Evolutionary conservation across 345 rosid genomes (phyloP).

Genomic region (Erysimum cheiranthoides): DNA sequence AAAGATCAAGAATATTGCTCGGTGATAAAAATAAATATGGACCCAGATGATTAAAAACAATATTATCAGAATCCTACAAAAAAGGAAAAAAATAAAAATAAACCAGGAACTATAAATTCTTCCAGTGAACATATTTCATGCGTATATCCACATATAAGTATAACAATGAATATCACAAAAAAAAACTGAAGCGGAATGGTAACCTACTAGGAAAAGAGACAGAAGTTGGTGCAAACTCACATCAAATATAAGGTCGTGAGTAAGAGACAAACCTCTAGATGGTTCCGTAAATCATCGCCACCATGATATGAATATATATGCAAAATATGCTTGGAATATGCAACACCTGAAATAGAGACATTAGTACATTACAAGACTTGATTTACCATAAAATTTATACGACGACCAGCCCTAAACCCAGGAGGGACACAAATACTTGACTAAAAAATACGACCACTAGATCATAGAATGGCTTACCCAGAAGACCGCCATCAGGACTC

Average conservation of each 20-base stretch:
- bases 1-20: constrained; percentile 7
- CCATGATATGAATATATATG: constrained; percentile 70
- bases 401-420: constrained; percentile 3
- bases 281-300: constrained; percentile 55
- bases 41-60: background rate
- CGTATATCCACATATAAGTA: constrained; percentile 12
- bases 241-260: constrained; percentile 38
- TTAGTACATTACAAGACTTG: background rate
- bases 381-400: background rate
- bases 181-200: constrained; percentile 17
- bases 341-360: constrained; percentile 63
- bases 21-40: background rate
- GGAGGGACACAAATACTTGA: constrained; percentile 19
- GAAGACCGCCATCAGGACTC: constrained; percentile 68
- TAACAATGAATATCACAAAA: constrained; percentile 1
- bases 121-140: constrained; percentile 8
- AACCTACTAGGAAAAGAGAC: constrained; percentile 24
- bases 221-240: background rate
- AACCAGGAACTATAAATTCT: constrained; percentile 4
- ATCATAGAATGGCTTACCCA: constrained; percentile 51
- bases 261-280: constrained; percentile 55
- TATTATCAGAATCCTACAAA: constrained; percentile 19
- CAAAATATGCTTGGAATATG: constrained; percentile 81
- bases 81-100: background rate
- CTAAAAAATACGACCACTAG: background rate